phyloP scores from a whole-genome alignment of 2,329 filamentous ascomycete species.

The Trichoderma atroviride region DNA sequence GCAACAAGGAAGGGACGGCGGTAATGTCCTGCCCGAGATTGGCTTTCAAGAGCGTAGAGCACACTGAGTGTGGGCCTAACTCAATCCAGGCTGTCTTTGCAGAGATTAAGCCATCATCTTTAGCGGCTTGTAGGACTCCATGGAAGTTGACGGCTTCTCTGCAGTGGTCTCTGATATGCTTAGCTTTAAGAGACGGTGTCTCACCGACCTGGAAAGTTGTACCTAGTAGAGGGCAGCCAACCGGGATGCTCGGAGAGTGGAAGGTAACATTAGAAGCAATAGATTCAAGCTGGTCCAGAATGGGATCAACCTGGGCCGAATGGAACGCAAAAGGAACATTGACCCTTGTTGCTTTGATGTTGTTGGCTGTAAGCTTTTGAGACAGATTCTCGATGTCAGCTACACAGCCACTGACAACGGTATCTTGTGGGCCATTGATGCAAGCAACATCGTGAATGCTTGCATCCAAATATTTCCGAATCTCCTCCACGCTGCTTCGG shows the following conservation, averaged over 20 bases:
- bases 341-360: slow-evolving; percentile 49
- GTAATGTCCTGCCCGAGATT: slow-evolving; percentile 3
- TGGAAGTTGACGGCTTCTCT: slow-evolving; percentile 20
- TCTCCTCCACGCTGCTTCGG: slow-evolving; percentile 45
- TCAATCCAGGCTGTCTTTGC: slow-evolving; percentile 11
- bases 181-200: background rate
- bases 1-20: slow-evolving; percentile 11
- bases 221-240: slow-evolving; percentile 67
- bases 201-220: slow-evolving; percentile 51
- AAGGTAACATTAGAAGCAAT: slow-evolving; percentile 46
- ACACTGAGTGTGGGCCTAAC: slow-evolving; percentile 12
- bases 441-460: slow-evolving; percentile 63
- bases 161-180: slow-evolving; percentile 19
- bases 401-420: slow-evolving; percentile 62
- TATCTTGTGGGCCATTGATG: slow-evolving; percentile 75
- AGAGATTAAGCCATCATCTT: background rate
- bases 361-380: slow-evolving; percentile 36
- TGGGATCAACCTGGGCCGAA: slow-evolving; percentile 56
- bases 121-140: background rate
- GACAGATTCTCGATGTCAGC: slow-evolving; percentile 50
- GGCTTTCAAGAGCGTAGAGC: slow-evolving; percentile 3
- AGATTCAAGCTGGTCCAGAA: slow-evolving; percentile 60
- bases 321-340: slow-evolving; percentile 59
- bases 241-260: slow-evolving; percentile 49
- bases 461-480: slow-evolving; percentile 28